Percentiles rank a stretch among this genome's conserved stretches.
Conservation (phyloP, 495 filamentous ascomycete genomes). For the Thozetella sp. region DNA sequence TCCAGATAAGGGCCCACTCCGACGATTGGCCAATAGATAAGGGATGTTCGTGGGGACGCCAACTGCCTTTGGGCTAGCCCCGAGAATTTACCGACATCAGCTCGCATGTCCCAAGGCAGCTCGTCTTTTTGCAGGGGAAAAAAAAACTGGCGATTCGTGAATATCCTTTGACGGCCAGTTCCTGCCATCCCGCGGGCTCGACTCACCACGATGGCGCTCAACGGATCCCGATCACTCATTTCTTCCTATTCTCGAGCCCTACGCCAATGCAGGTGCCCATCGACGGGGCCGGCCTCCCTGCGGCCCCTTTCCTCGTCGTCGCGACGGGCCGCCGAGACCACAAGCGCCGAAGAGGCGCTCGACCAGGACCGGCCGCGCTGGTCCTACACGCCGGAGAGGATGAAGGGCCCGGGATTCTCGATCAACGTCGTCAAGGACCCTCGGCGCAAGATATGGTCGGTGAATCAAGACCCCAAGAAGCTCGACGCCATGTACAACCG, state of each 20-base stretch:
- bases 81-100: neutral
- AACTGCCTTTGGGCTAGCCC: neutral
- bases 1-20: no score
- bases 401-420: constrained; percentile 72
- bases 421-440: constrained; percentile 48
- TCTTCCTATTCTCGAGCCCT: constrained; percentile 20
- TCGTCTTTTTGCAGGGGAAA: no score
- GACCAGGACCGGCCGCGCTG: constrained; percentile 62
- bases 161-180: neutral
- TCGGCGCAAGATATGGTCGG: constrained; percentile 50
- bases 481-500: constrained; percentile 75
- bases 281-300: constrained; percentile 3
- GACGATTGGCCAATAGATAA: neutral
- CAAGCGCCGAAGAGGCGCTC: constrained; percentile 10
- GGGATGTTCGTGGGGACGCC: neutral
- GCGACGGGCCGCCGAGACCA: constrained; percentile 7
- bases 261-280: constrained; percentile 11
- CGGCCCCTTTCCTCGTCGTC: constrained; percentile 20
- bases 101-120: neutral
- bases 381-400: constrained; percentile 75
- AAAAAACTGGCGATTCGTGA: neutral
- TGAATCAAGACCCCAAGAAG: constrained; percentile 72
- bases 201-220: constrained; percentile 22
- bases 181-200: neutral
- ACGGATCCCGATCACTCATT: constrained; percentile 16